Evolutionary conservation across 179 eudicot species (phyloP), one percentile per base, ranked within the genome.

Genomic region (Camellia oleifera): DNA sequence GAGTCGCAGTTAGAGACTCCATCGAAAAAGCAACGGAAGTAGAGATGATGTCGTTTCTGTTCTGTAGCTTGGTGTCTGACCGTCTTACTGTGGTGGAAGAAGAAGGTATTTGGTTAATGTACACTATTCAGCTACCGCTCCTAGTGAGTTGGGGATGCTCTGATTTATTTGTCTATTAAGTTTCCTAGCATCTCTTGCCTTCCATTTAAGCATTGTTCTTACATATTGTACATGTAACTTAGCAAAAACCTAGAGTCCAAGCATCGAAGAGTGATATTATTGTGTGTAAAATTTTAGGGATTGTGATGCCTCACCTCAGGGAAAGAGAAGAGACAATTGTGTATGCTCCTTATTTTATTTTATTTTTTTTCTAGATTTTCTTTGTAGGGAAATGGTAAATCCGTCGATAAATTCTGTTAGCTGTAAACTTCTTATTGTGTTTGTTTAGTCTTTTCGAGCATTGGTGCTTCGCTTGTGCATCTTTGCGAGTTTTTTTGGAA

Each of bases 11-110:
- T 75, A 13, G 86, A 83, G 48, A 65, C 67, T 53, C 81, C 83
- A 53, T 76, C 85, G 17, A 86, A 86, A 77, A 86, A 74, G 82
- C 87, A 18, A 77, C 80, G 87, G 18, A 86, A 75, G 75, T 86
- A 84, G 76, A 66, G 44, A 2, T 14, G 12, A n/a, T 48, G 14
- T 52, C 69, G 15, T 50, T 69, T 50, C 32, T 60, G 46, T 64
- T 63, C 13, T 1, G 8, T 7, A 46, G 26, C 46, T 20, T 20
- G 71, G 79, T 77, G 57, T 76, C 60, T 48, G 44, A 40, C 18
- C 0, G 14, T 13, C 54, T 6, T 50, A 69, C 3, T 11, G 14
- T 7, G 12, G 44, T 18, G 78, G 58, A 61, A 61, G 78, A 61
- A 61, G 78, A 26, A 26, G 40, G 54, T 60, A 62, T 45, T 60